Conservation (phyloP, 2,329 filamentous ascomycete species). For the Macrophomina pseudophaseolina region DNA sequence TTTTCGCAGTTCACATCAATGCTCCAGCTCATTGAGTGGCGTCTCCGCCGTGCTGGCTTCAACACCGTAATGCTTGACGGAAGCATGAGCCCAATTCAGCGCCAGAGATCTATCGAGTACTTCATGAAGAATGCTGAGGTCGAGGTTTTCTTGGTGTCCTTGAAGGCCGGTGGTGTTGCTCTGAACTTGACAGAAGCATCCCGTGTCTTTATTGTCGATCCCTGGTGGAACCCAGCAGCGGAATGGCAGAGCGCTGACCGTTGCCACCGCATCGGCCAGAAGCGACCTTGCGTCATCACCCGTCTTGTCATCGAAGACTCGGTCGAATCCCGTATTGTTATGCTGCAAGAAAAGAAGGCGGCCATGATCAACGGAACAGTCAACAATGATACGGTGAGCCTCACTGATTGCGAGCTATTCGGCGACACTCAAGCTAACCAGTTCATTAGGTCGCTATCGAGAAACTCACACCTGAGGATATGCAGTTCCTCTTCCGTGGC, state of each 20-base stretch:
- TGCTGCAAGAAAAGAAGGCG: slow-evolving; percentile 97
- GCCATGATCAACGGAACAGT: slow-evolving; percentile 98
- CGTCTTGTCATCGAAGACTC: slow-evolving; percentile 96
- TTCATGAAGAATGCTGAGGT: slow-evolving; percentile 96
- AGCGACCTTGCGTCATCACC: slow-evolving; percentile 90
- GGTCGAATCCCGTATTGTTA: slow-evolving; percentile 92
- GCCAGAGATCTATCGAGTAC: slow-evolving; percentile 90
- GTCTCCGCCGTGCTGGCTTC: slow-evolving; percentile 92
- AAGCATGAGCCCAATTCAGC: slow-evolving; percentile 92
- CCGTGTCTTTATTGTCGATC: slow-evolving; percentile 93
- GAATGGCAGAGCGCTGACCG: slow-evolving; percentile 96
- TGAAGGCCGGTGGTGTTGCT: slow-evolving; percentile 95
- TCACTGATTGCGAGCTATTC: not conserved
- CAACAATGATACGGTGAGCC: slow-evolving; percentile 76
- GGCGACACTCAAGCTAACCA: not conserved
- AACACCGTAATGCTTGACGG: slow-evolving; percentile 98
- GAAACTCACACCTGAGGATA: slow-evolving; percentile 85
- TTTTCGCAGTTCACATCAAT: slow-evolving; percentile 98
- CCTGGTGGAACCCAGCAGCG: slow-evolving; percentile 99
- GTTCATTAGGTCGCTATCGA: slow-evolving; percentile 72
- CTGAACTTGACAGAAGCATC: slow-evolving; percentile 95
- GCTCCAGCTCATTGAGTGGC: slow-evolving; percentile 97
- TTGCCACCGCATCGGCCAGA: slow-evolving; percentile 90
- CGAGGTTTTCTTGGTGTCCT: slow-evolving; percentile 92
- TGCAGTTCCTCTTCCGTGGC: slow-evolving; percentile 95